Percentiles rank a stretch among this genome's conserved stretches.
These are phyloP conservation scores for Podaxis sp. DNA, from an alignment of 768 basidiomycete species.

Conservation along the genomic window DNA sequence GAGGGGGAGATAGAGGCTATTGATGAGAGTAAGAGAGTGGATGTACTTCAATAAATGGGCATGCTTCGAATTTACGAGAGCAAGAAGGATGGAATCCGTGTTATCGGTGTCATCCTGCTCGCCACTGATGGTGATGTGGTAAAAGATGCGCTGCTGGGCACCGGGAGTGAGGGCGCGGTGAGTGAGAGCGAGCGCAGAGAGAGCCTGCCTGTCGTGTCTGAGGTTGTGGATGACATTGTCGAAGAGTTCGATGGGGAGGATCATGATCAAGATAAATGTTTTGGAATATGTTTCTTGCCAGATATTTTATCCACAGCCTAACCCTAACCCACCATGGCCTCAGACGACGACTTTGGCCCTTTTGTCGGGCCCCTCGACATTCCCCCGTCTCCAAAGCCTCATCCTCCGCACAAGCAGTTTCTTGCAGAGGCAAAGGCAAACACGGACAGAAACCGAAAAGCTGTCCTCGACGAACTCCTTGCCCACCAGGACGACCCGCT, in stretches of 20 bases:
- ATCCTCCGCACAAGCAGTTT: not conserved
- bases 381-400: not conserved
- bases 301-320: not conserved
- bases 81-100: constrained; percentile 1
- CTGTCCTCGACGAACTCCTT: constrained; percentile 6
- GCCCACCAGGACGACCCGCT: constrained; percentile 8
- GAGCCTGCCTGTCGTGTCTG: not conserved
- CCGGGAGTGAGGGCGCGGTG: not conserved
- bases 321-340: constrained; percentile 7
- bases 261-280: constrained; percentile 4
- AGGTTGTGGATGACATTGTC: constrained; percentile 1
- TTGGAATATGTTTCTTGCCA: not conserved
- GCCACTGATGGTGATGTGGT: not conserved
- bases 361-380: constrained; percentile 7
- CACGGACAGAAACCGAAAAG: constrained; percentile 4
- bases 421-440: constrained; percentile 8
- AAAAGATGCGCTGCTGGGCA: not conserved
- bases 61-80: not conserved
- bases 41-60: not conserved
- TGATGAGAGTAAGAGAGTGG: not conserved
- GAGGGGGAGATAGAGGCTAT: not conserved
- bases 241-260: constrained; percentile 7
- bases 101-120: not conserved
- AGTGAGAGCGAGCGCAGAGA: not conserved
- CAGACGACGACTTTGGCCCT: constrained; percentile 6